Conservation (phyloP, 768 basidiomycete genomes). For the Boletus reticulatus region DNA sequence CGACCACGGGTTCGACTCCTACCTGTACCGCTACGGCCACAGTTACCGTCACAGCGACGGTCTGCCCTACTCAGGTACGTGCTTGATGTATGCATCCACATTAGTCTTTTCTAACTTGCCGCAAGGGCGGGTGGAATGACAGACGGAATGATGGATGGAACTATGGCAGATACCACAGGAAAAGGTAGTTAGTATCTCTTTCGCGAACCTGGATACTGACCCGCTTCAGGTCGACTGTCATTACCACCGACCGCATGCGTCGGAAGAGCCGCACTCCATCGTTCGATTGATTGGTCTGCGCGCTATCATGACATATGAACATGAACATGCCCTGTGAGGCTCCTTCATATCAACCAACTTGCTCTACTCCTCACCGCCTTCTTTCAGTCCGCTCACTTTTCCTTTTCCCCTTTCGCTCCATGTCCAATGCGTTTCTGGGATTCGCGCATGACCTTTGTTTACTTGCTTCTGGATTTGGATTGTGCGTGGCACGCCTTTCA, state of each 20-base stretch:
- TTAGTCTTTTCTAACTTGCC: not conserved
- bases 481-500: too few relatives aligned
- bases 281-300: not conserved
- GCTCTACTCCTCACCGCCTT: not conserved
- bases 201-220: not conserved
- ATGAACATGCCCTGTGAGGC: not conserved
- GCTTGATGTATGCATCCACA: not conserved
- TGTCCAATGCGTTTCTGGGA: not conserved
- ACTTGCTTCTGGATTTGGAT: not conserved
- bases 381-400: not conserved
- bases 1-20: not conserved
- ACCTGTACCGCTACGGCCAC: constrained; percentile 5
- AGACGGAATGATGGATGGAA: not conserved
- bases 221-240: not conserved
- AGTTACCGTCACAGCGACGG: constrained; percentile 16
- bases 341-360: too few relatives aligned
- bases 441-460: not conserved
- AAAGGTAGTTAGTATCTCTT: constrained; percentile 2
- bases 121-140: not conserved
- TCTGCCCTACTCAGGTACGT: constrained; percentile 15
- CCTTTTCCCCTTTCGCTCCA: too few relatives aligned
- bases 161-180: not conserved
- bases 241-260: not conserved
- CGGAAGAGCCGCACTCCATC: constrained; percentile 5
- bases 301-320: not conserved